A percentile compares a stretch with the other conserved stretches of the same genome.
Evolutionary conservation across 352 stramenopile species (phyloP).

Genomic region (Aphanomyces euteiches): DNA sequence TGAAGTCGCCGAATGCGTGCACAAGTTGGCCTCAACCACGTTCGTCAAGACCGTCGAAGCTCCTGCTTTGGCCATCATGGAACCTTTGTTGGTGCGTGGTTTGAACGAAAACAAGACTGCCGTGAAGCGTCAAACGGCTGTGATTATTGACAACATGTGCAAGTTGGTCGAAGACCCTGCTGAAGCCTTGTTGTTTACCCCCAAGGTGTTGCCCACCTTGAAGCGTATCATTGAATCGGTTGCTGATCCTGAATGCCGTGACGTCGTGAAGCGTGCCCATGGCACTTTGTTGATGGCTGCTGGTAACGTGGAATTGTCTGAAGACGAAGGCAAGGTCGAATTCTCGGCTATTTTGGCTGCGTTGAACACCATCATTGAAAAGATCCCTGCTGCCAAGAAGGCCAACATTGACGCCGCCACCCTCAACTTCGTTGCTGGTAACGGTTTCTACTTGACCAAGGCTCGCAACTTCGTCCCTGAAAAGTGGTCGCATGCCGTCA

Average conservation of each 20-base stretch:
- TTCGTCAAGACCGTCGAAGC: conserved; percentile 98
- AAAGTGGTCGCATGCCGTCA: conserved; percentile 92
- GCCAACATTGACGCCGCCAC: conserved; percentile 85
- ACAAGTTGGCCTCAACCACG: conserved; percentile 97
- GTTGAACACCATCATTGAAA: conserved; percentile 74
- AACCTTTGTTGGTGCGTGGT: conserved; percentile 94
- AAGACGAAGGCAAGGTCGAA: conserved; percentile 90
- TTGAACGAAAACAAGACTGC: conserved; percentile 94
- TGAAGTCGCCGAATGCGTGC: conserved; percentile 98
- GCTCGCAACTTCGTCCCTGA: conserved; percentile 92
- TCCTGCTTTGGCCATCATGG: conserved; percentile 95
- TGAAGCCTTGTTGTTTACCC: conserved; percentile 96
- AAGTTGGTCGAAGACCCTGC: conserved; percentile 98
- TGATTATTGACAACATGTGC: conserved; percentile 99
- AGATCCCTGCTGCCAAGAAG: conserved; percentile 75
- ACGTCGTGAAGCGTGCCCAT: conserved; percentile 92
- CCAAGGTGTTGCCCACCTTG: conserved; percentile 94
- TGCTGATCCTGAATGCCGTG: conserved; percentile 95
- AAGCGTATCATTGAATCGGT: conserved; percentile 95
- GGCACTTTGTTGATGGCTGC: conserved; percentile 91
- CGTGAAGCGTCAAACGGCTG: conserved; percentile 96
- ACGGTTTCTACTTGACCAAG: conserved; percentile 84
- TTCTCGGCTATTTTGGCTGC: conserved; percentile 80
- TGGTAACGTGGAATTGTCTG: conserved; percentile 88
- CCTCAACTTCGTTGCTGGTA: conserved; percentile 85